Conservation (phyloP, 805 yeast species). For the Wickerhamomyces silvicola region DNA sequence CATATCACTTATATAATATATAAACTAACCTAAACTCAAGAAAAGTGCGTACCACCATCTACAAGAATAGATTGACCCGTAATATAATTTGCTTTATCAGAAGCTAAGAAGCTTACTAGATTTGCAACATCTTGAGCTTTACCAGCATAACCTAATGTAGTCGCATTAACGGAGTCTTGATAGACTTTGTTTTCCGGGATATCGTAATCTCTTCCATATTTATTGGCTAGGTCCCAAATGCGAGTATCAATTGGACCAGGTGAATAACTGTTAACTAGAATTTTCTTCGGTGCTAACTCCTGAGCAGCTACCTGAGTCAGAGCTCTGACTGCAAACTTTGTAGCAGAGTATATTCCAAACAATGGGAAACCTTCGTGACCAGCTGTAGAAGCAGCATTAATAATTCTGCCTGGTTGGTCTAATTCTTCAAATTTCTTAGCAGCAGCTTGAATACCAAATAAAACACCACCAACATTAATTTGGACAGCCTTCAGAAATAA, state of each 20-base stretch:
- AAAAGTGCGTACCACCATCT: slow-evolving; percentile 30
- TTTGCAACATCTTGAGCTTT: slow-evolving; percentile 25
- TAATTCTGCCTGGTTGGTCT: slow-evolving; percentile 30
- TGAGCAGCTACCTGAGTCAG: slow-evolving; percentile 25
- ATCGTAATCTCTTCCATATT: slow-evolving; percentile 6
- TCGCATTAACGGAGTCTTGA: slow-evolving; percentile 13
- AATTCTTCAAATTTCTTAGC: slow-evolving; percentile 22
- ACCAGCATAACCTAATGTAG: slow-evolving; percentile 24
- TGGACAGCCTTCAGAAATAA: slow-evolving; percentile 19
- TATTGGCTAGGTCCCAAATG: slow-evolving; percentile 18
- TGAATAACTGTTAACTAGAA: slow-evolving; percentile 25
- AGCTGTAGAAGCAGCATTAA: slow-evolving; percentile 31
- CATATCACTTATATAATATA: too few relatives aligned
- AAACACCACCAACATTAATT: slow-evolving; percentile 27
- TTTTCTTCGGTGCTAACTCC: slow-evolving; percentile 24
- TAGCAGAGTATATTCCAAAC: slow-evolving; percentile 27
- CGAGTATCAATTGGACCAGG: slow-evolving; percentile 28
- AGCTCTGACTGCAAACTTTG: slow-evolving; percentile 25
- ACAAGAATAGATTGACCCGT: slow-evolving; percentile 24
- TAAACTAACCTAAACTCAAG: too few relatives aligned
- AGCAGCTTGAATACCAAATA: slow-evolving; percentile 31
- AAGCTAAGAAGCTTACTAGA: slow-evolving; percentile 23
- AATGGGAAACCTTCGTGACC: slow-evolving; percentile 27
- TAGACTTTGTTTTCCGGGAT: too few relatives aligned
- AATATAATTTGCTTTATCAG: slow-evolving; percentile 23